Evolutionary conservation across 1,284 basidiomycete species (phyloP).

Genomic region (Trametes pubescens): DNA sequence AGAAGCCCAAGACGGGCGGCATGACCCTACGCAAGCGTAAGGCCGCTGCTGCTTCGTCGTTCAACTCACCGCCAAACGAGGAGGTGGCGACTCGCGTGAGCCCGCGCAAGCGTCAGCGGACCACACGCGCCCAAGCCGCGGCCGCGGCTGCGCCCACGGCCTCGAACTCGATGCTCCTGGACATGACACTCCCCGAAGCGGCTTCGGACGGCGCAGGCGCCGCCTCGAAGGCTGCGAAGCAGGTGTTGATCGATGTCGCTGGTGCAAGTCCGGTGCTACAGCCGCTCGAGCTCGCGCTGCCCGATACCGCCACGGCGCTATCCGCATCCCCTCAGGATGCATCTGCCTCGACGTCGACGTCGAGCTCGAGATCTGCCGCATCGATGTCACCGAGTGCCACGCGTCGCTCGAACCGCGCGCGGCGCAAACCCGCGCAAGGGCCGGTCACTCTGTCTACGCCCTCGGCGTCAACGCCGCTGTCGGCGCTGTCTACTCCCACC

Average conservation of each 20-base stretch:
- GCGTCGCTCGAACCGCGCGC: constrained; percentile 28
- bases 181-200: constrained; percentile 3
- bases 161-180: constrained; percentile 7
- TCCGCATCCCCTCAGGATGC: not conserved
- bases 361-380: not conserved
- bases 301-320: constrained; percentile 1
- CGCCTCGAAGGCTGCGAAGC: constrained; percentile 25
- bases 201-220: not conserved
- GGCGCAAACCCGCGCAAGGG: constrained; percentile 30
- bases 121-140: constrained; percentile 23
- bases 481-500: constrained; percentile 18
- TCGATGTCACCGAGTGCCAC: constrained; percentile 18
- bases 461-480: constrained; percentile 24
- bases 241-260: constrained; percentile 27
- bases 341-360: not conserved
- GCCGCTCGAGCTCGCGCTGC: constrained; percentile 25
- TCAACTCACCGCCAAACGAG: not conserved
- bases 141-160: not conserved
- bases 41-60: constrained; percentile 13
- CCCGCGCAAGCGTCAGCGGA: constrained; percentile 31
- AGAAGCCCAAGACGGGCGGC: constrained; percentile 29
- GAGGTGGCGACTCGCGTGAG: constrained; percentile 16
- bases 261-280: constrained; percentile 22
- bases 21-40: constrained; percentile 39
- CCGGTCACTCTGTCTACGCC: constrained; percentile 18